A percentile compares a stretch with the other conserved stretches of the same genome.
These are phyloP conservation scores for Volvox reticuliferus DNA, from an alignment of 139 green algal species.

Conservation along the genomic window DNA sequence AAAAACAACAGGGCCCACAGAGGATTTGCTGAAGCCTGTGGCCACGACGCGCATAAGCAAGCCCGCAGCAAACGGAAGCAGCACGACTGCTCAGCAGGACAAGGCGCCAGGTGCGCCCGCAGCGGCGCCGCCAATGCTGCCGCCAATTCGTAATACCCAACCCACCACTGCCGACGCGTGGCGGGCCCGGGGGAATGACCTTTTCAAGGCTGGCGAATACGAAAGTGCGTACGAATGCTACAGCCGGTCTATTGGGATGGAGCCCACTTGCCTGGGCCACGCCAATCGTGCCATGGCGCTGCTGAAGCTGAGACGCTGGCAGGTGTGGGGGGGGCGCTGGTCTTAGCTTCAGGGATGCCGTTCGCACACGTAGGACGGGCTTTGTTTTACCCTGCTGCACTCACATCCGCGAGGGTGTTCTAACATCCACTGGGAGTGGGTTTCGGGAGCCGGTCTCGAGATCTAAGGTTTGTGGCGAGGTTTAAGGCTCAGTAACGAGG, in stretches of 20 bases:
- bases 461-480: no score
- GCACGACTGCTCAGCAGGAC: neutral
- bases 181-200: conserved; percentile 75
- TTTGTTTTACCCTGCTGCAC: no score
- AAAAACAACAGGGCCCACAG: neutral
- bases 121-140: conserved; percentile 2
- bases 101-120: neutral
- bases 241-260: conserved; percentile 59
- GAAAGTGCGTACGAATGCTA: conserved; percentile 73
- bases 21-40: conserved; percentile 26
- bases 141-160: conserved; percentile 51
- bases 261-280: conserved; percentile 66
- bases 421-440: no score
- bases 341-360: no score
- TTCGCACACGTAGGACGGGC: no score
- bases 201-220: conserved; percentile 76
- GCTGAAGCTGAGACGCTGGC: conserved; percentile 65
- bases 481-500: no score
- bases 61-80: neutral
- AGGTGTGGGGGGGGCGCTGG: conserved; percentile 4
- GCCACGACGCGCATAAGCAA: conserved; percentile 10
- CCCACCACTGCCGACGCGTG: conserved; percentile 64
- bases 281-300: conserved; percentile 81
- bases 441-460: no score
- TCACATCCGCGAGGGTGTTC: no score